Percentiles rank a stretch among this genome's conserved stretches.
Evolutionary conservation across 306 rosid species (phyloP).

Genomic region (barrel medic (Medicago truncatula)): MtrunA17r5.0-ANR NC_053046.1:43359001-43359500

Average conservation of each 20-base stretch:
- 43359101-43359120: neutral
- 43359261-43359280: slow-evolving; percentile 98
- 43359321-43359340: neutral
- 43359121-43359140: neutral
- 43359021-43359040: slow-evolving; percentile 96
- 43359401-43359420: neutral
- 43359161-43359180: slow-evolving; percentile 93
- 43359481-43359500: neutral
- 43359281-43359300: slow-evolving; percentile 82
- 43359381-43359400: neutral
- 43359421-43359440: neutral
- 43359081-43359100: neutral
- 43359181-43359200: slow-evolving; percentile 91
- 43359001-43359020: slow-evolving; percentile 98
- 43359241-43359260: slow-evolving; percentile 84
- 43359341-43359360: neutral
- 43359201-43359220: slow-evolving; percentile 72
- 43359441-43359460: neutral
- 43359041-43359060: slow-evolving; percentile 77
- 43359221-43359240: slow-evolving; percentile 89
- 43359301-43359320: slow-evolving; percentile 74
- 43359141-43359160: neutral
- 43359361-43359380: neutral
- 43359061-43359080: neutral
- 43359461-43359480: neutral